Conservation (phyloP, 2,329 filamentous ascomycete genomes). For the Aureobasidium uvarum region DNA sequence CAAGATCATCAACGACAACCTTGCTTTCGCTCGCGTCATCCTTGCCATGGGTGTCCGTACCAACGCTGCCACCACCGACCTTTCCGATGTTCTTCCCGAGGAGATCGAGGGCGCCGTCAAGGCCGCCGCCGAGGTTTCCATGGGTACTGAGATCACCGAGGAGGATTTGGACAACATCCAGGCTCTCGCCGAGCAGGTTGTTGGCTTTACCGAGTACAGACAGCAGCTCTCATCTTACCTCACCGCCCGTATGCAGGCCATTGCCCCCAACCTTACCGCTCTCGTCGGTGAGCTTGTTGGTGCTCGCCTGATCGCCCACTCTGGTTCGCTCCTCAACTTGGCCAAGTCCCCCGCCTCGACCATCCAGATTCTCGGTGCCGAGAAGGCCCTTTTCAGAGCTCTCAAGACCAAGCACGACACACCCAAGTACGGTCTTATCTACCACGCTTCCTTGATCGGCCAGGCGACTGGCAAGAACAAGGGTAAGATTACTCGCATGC, state of each 20-base stretch:
- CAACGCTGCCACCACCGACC: constrained; percentile 70
- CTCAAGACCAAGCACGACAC: constrained; percentile 99
- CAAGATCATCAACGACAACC: constrained; percentile 95
- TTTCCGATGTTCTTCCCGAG: constrained; percentile 89
- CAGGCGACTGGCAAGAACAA: constrained; percentile 98
- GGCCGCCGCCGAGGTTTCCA: constrained; percentile 90
- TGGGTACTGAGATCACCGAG: constrained; percentile 95
- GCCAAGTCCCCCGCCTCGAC: constrained; percentile 94
- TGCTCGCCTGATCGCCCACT: constrained; percentile 89
- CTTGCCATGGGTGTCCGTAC: constrained; percentile 85
- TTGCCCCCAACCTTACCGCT: constrained; percentile 91
- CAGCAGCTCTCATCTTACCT: constrained; percentile 85
- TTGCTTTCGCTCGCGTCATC: constrained; percentile 88
- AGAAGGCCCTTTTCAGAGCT: constrained; percentile 97
- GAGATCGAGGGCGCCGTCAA: constrained; percentile 92
- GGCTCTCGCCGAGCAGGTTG: constrained; percentile 87
- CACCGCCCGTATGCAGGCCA: constrained; percentile 89
- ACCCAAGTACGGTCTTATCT: constrained; percentile 95
- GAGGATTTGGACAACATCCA: constrained; percentile 93
- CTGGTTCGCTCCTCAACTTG: constrained; percentile 89
- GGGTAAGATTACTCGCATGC: constrained; percentile 97
- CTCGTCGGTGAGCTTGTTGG: constrained; percentile 92
- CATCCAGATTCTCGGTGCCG: constrained; percentile 95
- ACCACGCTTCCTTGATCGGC: constrained; percentile 88
- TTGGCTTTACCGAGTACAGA: constrained; percentile 88